phyloP scores from a whole-genome alignment of 352 stramenopile species.

The Labyrinthula sp. region DNA sequence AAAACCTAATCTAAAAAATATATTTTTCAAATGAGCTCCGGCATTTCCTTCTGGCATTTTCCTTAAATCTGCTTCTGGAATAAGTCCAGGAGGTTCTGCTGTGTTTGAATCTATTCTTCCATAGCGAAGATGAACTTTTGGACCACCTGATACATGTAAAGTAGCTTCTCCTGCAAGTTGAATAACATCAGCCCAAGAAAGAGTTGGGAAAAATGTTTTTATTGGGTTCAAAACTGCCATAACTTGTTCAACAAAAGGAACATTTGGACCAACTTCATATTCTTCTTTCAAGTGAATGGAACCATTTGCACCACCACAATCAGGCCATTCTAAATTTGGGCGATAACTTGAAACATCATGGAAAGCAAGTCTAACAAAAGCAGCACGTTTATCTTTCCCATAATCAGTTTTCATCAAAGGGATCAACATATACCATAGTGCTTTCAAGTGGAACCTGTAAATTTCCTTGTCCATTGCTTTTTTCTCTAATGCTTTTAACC shows the following conservation, averaged over 20 bases:
- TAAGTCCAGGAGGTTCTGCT: slow-evolving; percentile 40
- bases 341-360: slow-evolving; percentile 38
- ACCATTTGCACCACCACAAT: slow-evolving; percentile 39
- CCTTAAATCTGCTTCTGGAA: slow-evolving; percentile 35
- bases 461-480: no score
- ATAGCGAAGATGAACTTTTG: slow-evolving; percentile 66
- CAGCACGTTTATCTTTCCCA: no score
- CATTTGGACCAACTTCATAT: slow-evolving; percentile 76
- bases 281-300: slow-evolving; percentile 58
- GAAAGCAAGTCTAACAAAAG: slow-evolving; percentile 37
- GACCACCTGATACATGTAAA: slow-evolving; percentile 44
- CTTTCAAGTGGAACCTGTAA: no score
- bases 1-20: slow-evolving; percentile 89
- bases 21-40: slow-evolving; percentile 60
- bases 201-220: slow-evolving; percentile 67
- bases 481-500: no score
- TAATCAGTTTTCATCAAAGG: no score
- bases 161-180: slow-evolving; percentile 42
- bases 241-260: slow-evolving; percentile 57
- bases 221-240: slow-evolving; percentile 68
- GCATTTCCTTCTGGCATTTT: slow-evolving; percentile 33
- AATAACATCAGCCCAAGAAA: slow-evolving; percentile 53
- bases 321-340: slow-evolving; percentile 33
- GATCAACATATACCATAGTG: no score
- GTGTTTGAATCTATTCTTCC: slow-evolving; percentile 61